Evolutionary conservation across 164 flowering plant genomes (phyloP).

Genomic region (Platanus orientalis): DNA sequence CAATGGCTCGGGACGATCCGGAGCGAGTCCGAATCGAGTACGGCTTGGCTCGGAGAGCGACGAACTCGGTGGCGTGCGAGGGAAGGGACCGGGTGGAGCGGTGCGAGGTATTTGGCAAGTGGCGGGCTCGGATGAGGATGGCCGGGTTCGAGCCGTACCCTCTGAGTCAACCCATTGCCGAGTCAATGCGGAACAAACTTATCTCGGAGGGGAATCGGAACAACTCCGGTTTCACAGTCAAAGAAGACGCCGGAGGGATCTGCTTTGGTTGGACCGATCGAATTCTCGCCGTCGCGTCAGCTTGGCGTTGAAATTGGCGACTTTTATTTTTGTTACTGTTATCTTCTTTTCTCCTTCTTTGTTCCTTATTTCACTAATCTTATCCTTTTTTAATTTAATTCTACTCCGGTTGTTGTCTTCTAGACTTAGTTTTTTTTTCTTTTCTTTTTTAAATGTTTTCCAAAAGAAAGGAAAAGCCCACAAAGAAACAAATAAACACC

Average conservation of each 20-base stretch:
- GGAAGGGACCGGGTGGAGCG: constrained; percentile 82
- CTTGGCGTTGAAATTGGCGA: constrained; percentile 78
- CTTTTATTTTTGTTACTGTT: too few relatives aligned
- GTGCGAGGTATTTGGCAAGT: constrained; percentile 90
- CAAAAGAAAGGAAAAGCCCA: too few relatives aligned
- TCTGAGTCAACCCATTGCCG: constrained; percentile 42
- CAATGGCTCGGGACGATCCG: constrained; percentile 28
- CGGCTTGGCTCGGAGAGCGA: constrained; percentile 51
- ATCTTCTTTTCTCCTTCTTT: too few relatives aligned
- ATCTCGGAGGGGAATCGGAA: constrained; percentile 34
- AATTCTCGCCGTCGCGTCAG: constrained; percentile 74
- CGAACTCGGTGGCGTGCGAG: constrained; percentile 76
- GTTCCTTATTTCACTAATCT: too few relatives aligned
- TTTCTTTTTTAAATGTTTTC: too few relatives aligned
- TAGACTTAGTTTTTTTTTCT: too few relatives aligned
- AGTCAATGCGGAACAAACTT: constrained; percentile 36
- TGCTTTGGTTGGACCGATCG: constrained; percentile 84
- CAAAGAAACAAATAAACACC: too few relatives aligned
- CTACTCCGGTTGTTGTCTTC: too few relatives aligned
- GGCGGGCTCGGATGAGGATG: constrained; percentile 95
- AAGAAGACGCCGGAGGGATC: constrained; percentile 64
- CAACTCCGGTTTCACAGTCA: constrained; percentile 53
- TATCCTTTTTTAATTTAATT: too few relatives aligned
- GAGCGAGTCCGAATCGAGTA: constrained; percentile 59
- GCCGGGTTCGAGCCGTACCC: constrained; percentile 77